These are phyloP conservation scores for Pleurotus eryngii DNA, from an alignment of 768 basidiomycete species.

Conservation along the genomic window DNA sequence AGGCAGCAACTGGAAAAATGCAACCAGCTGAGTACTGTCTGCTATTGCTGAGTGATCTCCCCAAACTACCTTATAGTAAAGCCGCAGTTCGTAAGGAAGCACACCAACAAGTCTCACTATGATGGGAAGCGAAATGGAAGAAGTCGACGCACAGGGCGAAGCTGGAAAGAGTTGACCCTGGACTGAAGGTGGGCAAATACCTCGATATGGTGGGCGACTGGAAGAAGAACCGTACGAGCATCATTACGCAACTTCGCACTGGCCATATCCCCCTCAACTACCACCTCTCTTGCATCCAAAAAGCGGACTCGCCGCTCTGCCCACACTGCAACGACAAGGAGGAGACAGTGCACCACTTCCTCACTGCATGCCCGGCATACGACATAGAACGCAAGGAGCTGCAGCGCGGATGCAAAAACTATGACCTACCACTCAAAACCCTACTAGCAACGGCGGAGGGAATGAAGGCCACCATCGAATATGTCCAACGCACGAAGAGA, in stretches of 20 bases:
- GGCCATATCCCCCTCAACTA: not conserved
- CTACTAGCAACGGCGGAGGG: not conserved
- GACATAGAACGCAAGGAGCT: not conserved
- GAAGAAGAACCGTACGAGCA: not conserved
- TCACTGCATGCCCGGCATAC: not conserved
- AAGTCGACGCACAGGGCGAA: not conserved
- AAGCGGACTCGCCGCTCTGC: not conserved
- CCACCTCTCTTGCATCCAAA: not conserved
- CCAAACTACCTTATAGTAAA: too few relatives aligned
- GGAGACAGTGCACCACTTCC: not conserved
- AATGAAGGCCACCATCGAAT: not conserved
- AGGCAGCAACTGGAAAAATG: conserved; percentile 10
- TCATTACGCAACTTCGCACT: not conserved
- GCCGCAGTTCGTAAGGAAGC: too few relatives aligned
- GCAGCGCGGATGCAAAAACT: not conserved
- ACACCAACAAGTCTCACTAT: too few relatives aligned
- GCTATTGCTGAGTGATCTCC: not conserved
- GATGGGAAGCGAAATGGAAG: not conserved
- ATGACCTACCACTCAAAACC: not conserved
- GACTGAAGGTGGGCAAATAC: not conserved
- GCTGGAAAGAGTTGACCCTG: not conserved
- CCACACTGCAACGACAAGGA: not conserved
- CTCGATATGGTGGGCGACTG: not conserved
- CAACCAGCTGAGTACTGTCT: not conserved
- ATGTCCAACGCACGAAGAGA: not conserved